A percentile compares a stretch with the other conserved stretches of the same genome.
phyloP scores from a whole-genome alignment of 192 early-diverging fungal species.

The Allomyces macrogynus region DNA sequence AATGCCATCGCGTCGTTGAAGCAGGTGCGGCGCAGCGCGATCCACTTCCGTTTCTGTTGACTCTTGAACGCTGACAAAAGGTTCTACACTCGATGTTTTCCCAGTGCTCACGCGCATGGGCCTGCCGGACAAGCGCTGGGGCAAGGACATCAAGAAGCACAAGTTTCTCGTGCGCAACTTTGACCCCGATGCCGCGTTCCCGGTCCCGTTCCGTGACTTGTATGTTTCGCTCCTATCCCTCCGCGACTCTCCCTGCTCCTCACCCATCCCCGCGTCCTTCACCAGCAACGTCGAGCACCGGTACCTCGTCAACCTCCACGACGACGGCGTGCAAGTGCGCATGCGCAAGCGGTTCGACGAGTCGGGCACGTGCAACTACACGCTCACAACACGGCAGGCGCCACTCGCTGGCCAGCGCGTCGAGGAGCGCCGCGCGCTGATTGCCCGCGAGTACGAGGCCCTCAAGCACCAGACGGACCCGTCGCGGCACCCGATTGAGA shows the following conservation, averaged over 20 bases:
- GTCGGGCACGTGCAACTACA: not conserved
- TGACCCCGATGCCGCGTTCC: constrained; percentile 6
- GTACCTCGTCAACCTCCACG: constrained; percentile 13
- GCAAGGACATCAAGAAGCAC: constrained; percentile 16
- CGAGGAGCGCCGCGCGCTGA: constrained; percentile 17
- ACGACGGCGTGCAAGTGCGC: constrained; percentile 17
- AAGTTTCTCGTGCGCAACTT: constrained; percentile 21
- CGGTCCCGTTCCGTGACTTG: constrained; percentile 17
- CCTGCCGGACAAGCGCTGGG: constrained; percentile 7
- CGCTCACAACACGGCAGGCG: constrained; percentile 14
- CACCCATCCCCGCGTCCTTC: too few species aligned
- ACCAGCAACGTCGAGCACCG: constrained; percentile 13
- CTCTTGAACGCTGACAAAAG: not conserved
- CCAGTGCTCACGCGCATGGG: constrained; percentile 16
- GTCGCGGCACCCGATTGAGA: constrained; percentile 10
- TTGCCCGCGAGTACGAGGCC: constrained; percentile 16
- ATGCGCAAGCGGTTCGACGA: constrained; percentile 11
- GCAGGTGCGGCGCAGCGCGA: constrained; percentile 2
- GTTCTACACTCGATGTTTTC: too few species aligned
- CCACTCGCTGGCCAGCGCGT: constrained; percentile 14
- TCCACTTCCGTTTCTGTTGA: not conserved
- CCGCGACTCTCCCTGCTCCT: too few species aligned
- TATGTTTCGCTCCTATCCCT: not conserved
- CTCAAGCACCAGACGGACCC: constrained; percentile 16
- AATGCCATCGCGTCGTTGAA: constrained; percentile 19